Conservation (phyloP, 1,284 basidiomycete species). For the Phellopilus nigrolimitatus region DNA sequence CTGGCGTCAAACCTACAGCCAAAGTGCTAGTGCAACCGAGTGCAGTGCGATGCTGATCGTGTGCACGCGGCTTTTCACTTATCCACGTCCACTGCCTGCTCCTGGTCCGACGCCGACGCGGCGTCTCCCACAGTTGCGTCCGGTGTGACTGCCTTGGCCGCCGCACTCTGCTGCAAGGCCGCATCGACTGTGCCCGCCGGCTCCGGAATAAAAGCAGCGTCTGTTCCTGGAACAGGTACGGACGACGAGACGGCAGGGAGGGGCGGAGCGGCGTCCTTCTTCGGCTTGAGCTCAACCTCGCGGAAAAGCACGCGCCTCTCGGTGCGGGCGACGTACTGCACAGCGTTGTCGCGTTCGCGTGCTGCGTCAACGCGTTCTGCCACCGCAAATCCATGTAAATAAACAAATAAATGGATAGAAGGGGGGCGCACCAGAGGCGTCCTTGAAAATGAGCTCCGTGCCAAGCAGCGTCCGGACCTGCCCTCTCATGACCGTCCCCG, state of each 20-base stretch:
- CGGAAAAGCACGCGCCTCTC: slow-evolving; percentile 61
- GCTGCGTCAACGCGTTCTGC: neutral
- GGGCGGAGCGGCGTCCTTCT: slow-evolving; percentile 24
- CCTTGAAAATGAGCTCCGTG: slow-evolving; percentile 67
- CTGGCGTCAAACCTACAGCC: slow-evolving; percentile 78
- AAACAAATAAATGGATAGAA: neutral
- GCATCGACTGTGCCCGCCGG: too few species aligned
- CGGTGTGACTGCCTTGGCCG: neutral
- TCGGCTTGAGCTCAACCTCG: slow-evolving; percentile 51
- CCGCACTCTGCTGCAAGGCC: neutral
- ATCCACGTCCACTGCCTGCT: slow-evolving; percentile 9
- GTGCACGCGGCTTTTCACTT: neutral
- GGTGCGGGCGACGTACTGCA: slow-evolving; percentile 44
- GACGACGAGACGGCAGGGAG: neutral
- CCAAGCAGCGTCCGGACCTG: slow-evolving; percentile 60
- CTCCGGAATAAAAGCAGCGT: too few species aligned
- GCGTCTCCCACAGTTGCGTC: neutral
- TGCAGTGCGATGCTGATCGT: slow-evolving; percentile 67
- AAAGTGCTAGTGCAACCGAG: too few species aligned
- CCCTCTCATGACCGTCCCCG: slow-evolving; percentile 67
- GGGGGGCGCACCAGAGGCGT: slow-evolving; percentile 30
- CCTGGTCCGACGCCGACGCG: neutral
- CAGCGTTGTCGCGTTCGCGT: neutral
- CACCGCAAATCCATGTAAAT: too few species aligned
- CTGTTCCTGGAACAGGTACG: neutral